These are phyloP conservation scores for Ascochyta viciae-villosae DNA, from an alignment of 2,329 filamentous ascomycete genomes.

Conservation along the genomic window DNA sequence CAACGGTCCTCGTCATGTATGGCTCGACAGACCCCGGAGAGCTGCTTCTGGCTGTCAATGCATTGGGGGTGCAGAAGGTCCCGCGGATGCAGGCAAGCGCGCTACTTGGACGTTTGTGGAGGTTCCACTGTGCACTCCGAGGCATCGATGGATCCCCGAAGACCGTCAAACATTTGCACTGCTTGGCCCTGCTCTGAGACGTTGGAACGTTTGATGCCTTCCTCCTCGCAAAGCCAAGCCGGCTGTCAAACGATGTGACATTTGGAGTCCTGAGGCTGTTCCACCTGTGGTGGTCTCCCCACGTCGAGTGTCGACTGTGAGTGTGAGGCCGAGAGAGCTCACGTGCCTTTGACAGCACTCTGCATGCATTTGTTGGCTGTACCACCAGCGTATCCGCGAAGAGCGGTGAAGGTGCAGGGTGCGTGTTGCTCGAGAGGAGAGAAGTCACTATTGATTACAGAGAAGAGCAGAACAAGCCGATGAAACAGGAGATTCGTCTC, in stretches of 20 bases:
- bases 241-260: conserved; percentile 29
- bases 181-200: conserved; percentile 31
- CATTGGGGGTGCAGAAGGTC: neutral
- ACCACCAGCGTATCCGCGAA: conserved; percentile 23
- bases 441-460: neutral
- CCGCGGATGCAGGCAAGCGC: conserved; percentile 19
- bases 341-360: conserved; percentile 10
- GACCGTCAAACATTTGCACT: conserved; percentile 27
- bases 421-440: neutral
- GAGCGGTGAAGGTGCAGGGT: conserved; percentile 32
- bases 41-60: neutral
- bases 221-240: conserved; percentile 36
- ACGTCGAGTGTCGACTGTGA: conserved; percentile 8
- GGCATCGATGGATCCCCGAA: conserved; percentile 14
- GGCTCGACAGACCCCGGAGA: neutral
- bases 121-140: conserved; percentile 15
- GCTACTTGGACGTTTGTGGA: conserved; percentile 5
- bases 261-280: conserved; percentile 26
- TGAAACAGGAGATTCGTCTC: neutral
- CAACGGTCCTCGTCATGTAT: conserved; percentile 6
- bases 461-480: neutral
- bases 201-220: conserved; percentile 34
- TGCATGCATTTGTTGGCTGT: conserved; percentile 23
- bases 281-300: conserved; percentile 18
- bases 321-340: conserved; percentile 14